These are phyloP conservation scores for Penicillium sp. DNA, from an alignment of 2,329 filamentous ascomycete genomes.

Conservation along the genomic window DNA sequence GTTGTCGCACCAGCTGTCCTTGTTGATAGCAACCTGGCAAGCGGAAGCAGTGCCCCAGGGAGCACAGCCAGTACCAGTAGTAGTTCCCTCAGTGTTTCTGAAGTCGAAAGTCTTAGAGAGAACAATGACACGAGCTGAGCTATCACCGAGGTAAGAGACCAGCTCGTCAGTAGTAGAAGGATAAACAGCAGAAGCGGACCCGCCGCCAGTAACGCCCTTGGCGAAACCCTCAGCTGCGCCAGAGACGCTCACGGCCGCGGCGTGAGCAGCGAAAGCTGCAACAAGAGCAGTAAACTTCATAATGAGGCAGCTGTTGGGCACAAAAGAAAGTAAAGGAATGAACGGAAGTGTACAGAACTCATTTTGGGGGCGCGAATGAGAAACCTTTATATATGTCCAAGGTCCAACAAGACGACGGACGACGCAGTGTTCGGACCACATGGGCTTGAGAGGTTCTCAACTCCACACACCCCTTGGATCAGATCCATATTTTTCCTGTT, in stretches of 20 bases:
- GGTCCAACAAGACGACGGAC: background rate
- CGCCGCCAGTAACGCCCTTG: slow-evolving; percentile 64
- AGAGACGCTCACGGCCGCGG: slow-evolving; percentile 28
- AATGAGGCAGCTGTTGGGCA: slow-evolving; percentile 3
- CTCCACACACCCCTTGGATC: slow-evolving; percentile 2
- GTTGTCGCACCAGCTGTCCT: slow-evolving; percentile 63
- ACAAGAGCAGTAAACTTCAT: slow-evolving; percentile 25
- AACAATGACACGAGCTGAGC: slow-evolving; percentile 60
- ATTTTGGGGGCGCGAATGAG: background rate
- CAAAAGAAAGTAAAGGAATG: slow-evolving; percentile 6
- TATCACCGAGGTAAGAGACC: slow-evolving; percentile 62
- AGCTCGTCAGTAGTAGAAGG: slow-evolving; percentile 61
- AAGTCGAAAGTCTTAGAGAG: slow-evolving; percentile 45
- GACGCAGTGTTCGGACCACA: background rate
- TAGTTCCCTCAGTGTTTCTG: slow-evolving; percentile 57
- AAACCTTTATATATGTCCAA: background rate
- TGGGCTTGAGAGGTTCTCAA: slow-evolving; percentile 1
- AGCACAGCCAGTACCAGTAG: slow-evolving; percentile 59
- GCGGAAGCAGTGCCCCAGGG: slow-evolving; percentile 59
- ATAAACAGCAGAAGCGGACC: slow-evolving; percentile 57
- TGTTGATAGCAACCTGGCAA: slow-evolving; percentile 66
- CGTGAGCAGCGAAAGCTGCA: slow-evolving; percentile 25
- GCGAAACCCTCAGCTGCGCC: slow-evolving; percentile 54
- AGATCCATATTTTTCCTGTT: slow-evolving; percentile 5
- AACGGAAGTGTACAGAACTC: slow-evolving; percentile 2